Base-by-base conservation (phyloP, 192 early-diverging fungal species). In the Gryganskiella cystojenkinii region DNA sequence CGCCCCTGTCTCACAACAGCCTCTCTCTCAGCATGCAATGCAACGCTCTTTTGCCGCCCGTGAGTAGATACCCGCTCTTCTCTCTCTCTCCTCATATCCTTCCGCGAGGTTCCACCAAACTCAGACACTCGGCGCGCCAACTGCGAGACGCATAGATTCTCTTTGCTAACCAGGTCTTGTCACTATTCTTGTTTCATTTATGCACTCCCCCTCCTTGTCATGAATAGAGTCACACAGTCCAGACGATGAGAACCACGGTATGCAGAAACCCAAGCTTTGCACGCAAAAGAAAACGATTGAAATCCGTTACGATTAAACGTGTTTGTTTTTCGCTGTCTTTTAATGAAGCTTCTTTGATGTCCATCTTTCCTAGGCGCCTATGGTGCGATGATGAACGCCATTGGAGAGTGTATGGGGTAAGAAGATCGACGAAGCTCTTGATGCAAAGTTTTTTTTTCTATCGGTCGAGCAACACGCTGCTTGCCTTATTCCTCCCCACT, bases 381-480 rank as follows among this genome's bases (percentile, higher is more conserved):
- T 57, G 82, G 80, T 17, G 53, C 56, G 15, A 69, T 84, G 67
- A 72, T 86, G 56, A 84, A 82, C 54, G 46, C 19, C 31, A 20
- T 70, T 13, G 84, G 84, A 30, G 34, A 49, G 1, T 9, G 70
- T 45, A 45, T 69, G 27, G 84, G n/a, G n/a, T n/a, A n/a, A n/a
- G n/a, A n/a, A n/a, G n/a, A n/a, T n/a, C n/a, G n/a, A n/a, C n/a
- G n/a, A n/a, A n/a, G n/a, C n/a, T n/a, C n/a, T n/a, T n/a, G n/a
- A n/a, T n/a, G n/a, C n/a, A n/a, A n/a, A n/a, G n/a, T n/a, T n/a
- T n/a, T n/a, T n/a, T n/a, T n/a, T n/a, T n/a, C n/a, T n/a, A n/a
- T n/a, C n/a, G n/a, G n/a, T n/a, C n/a, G n/a, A n/a, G n/a, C n/a
- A n/a, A n/a, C n/a, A n/a, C n/a, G n/a, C n/a, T n/a, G n/a, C n/a